These are phyloP conservation scores for Fusarium sp. DNA, from an alignment of 2,329 filamentous ascomycete species.

Conservation along the genomic window DNA sequence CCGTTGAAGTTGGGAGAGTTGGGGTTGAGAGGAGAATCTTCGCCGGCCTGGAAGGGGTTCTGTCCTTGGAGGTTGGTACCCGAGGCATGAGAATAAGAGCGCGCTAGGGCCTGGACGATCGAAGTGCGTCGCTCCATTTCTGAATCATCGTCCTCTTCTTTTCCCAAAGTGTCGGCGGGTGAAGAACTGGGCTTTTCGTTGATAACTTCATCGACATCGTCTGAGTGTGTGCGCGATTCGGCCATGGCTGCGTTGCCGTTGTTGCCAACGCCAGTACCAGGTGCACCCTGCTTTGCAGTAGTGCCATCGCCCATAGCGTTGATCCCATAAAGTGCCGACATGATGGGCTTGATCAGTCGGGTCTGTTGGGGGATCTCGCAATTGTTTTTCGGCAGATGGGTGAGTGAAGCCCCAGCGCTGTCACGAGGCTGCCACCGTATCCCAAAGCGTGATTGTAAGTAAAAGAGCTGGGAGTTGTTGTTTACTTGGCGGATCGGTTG, in stretches of 20 bases:
- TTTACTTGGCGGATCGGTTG: slow-evolving; percentile 10
- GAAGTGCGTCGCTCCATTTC: slow-evolving; percentile 64
- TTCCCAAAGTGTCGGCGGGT: slow-evolving; percentile 46
- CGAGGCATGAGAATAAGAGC: slow-evolving; percentile 64
- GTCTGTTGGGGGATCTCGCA: slow-evolving; percentile 34
- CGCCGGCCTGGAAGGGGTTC: slow-evolving; percentile 63
- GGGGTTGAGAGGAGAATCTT: slow-evolving; percentile 66
- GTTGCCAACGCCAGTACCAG: slow-evolving; percentile 47
- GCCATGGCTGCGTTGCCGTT: slow-evolving; percentile 2
- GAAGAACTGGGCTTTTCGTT: slow-evolving; percentile 46
- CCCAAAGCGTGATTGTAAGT: slow-evolving; percentile 1
- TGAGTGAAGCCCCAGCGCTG: slow-evolving; percentile 12
- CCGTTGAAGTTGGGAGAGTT: slow-evolving; percentile 63
- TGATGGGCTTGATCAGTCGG: slow-evolving; percentile 29
- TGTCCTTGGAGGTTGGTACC: slow-evolving; percentile 45
- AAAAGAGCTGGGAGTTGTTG: background rate
- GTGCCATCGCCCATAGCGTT: slow-evolving; percentile 62
- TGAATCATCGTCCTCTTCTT: slow-evolving; percentile 47
- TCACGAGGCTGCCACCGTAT: slow-evolving; percentile 8
- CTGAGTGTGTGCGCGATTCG: slow-evolving; percentile 50
- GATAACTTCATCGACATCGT: slow-evolving; percentile 45
- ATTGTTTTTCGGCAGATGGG: slow-evolving; percentile 19
- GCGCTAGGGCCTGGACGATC: slow-evolving; percentile 66
- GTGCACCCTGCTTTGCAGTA: slow-evolving; percentile 55
- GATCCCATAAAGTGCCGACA: slow-evolving; percentile 41